A percentile compares a stretch with the other conserved stretches of the same genome.
These are phyloP conservation scores for Trichoderma simmonsii DNA, from an alignment of 2,329 filamentous ascomycete species.

Conservation along the genomic window DNA sequence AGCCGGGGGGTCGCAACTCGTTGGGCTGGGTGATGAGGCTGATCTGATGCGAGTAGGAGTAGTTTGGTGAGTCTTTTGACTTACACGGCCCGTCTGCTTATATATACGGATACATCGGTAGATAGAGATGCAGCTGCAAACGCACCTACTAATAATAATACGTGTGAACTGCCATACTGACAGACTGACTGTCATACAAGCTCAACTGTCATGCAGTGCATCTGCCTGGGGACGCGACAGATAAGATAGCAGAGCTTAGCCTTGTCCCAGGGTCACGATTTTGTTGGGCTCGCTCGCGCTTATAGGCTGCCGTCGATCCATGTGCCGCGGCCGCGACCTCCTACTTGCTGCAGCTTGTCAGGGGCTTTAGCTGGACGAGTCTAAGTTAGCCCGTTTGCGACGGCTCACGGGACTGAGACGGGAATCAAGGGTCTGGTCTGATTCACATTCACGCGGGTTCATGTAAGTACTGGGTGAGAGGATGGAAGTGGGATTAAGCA, in stretches of 20 bases:
- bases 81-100: not conserved
- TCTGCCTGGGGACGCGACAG: not conserved
- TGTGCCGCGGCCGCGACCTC: constrained; percentile 8
- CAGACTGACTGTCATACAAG: not conserved
- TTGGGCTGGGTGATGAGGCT: not conserved
- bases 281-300: not conserved
- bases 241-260: not conserved
- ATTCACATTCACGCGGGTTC: too few species aligned
- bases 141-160: not conserved
- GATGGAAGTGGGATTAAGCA: not conserved
- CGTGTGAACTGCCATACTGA: not conserved
- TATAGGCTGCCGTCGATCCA: not conserved
- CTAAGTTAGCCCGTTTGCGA: not conserved
- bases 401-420: not conserved
- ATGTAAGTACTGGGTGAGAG: not conserved
- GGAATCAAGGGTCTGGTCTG: not conserved
- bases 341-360: constrained; percentile 5
- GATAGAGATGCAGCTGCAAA: not conserved
- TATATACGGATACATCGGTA: not conserved
- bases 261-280: not conserved
- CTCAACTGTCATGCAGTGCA: not conserved
- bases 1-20: not conserved
- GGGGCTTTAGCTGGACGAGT: not conserved
- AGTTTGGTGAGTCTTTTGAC: not conserved
- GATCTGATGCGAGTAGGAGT: not conserved